Percentiles rank a stretch among this genome's conserved stretches.
Evolutionary conservation across 2,329 filamentous ascomycete genomes (phyloP).

Genomic region (Fusarium torreyae): DNA sequence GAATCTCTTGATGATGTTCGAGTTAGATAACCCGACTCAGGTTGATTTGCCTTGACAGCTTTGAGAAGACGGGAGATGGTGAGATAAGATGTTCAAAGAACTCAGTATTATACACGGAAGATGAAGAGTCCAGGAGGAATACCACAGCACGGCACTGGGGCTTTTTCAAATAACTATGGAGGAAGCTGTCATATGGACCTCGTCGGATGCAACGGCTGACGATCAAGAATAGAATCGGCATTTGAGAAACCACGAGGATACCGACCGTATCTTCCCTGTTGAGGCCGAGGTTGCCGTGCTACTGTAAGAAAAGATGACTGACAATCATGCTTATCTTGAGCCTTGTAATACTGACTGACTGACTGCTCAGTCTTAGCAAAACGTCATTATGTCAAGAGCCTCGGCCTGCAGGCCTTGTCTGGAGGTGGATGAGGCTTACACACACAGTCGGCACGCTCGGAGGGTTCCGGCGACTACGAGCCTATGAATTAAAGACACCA

Average conservation of each 20-base stretch:
- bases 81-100: background rate
- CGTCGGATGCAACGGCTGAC: constrained; percentile 42
- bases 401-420: constrained; percentile 1
- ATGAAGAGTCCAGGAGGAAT: background rate
- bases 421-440: constrained; percentile 27
- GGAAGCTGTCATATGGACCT: constrained; percentile 23
- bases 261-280: constrained; percentile 16
- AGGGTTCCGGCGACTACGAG: constrained; percentile 4
- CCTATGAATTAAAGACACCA: background rate
- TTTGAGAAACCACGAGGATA: constrained; percentile 21
- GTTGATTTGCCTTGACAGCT: background rate
- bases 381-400: constrained; percentile 30
- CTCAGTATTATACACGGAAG: constrained; percentile 3
- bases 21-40: background rate
- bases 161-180: constrained; percentile 31
- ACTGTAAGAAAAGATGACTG: background rate
- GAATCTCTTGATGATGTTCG: background rate
- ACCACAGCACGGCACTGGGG: constrained; percentile 2
- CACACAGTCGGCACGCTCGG: constrained; percentile 31
- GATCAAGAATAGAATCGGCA: constrained; percentile 30
- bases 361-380: constrained; percentile 11
- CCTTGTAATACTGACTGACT: constrained; percentile 11
- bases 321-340: constrained; percentile 26
- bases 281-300: constrained; percentile 44
- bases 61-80: background rate